Evolutionary conservation across 2,329 filamentous ascomycete species (phyloP).

Genomic region (Cadophora sp.): DNA sequence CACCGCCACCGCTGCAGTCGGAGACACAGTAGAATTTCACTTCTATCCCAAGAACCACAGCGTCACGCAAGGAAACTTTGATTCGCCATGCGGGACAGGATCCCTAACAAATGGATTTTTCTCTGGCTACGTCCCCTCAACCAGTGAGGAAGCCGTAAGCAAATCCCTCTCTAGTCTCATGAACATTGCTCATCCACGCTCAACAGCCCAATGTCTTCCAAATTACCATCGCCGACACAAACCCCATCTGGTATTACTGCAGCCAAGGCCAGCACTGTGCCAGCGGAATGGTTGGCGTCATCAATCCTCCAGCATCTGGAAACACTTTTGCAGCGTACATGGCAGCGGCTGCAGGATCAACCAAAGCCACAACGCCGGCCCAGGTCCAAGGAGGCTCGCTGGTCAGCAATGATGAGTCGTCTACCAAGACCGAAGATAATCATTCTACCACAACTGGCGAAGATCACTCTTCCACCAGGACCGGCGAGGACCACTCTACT

Average conservation of each 20-base stretch:
- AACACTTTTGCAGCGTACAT: not conserved
- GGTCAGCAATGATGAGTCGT: too few relatives aligned
- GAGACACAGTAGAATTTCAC: conserved; percentile 10
- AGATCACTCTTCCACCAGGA: too few relatives aligned
- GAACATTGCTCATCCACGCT: not conserved
- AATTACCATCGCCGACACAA: conserved; percentile 6
- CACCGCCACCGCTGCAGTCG: conserved; percentile 11
- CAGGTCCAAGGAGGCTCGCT: too few relatives aligned
- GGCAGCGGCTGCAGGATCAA: too few relatives aligned
- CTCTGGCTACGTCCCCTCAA: conserved; percentile 7
- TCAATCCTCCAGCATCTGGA: conserved; percentile 9
- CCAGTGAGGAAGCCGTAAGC: too few relatives aligned
- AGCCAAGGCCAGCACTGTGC: not conserved
- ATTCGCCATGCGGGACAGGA: not conserved
- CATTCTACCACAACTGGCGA: too few relatives aligned
- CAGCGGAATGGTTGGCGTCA: not conserved
- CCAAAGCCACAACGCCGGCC: too few relatives aligned
- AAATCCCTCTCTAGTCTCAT: too few relatives aligned
- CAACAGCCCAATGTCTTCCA: not conserved
- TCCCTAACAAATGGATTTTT: conserved; percentile 8
- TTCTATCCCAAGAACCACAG: conserved; percentile 17
- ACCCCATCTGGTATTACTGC: conserved; percentile 22
- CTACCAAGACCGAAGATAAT: too few relatives aligned
- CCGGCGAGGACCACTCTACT: too few relatives aligned
- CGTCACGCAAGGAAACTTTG: conserved; percentile 6